Evolutionary conservation across 2,329 filamentous ascomycete species (phyloP).

Genomic region (Fusarium mundagurra): DNA sequence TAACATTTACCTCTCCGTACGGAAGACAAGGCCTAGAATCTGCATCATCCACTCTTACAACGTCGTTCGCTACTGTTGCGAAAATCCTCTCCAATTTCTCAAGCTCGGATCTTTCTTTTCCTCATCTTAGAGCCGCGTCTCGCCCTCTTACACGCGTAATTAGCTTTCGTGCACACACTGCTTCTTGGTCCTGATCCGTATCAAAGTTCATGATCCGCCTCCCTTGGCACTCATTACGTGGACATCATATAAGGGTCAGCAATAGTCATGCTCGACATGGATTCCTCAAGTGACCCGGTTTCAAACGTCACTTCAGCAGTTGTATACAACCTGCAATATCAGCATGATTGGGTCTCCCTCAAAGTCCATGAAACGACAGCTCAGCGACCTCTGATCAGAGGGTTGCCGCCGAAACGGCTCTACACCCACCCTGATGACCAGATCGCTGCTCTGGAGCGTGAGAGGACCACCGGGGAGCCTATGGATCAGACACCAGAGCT

Average conservation of each 20-base stretch:
- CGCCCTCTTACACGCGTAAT: constrained; percentile 3
- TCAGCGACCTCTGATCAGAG: constrained; percentile 72
- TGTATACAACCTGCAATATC: constrained; percentile 75
- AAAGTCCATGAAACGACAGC: constrained; percentile 60
- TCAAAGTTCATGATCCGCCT: neutral
- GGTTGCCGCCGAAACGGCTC: constrained; percentile 75
- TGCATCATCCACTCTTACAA: constrained; percentile 8
- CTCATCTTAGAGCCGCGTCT: neutral
- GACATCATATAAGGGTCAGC: neutral
- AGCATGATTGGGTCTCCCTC: constrained; percentile 78
- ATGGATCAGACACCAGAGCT: constrained; percentile 63
- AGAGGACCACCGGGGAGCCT: constrained; percentile 58
- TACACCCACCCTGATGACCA: constrained; percentile 88
- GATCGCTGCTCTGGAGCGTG: constrained; percentile 73
- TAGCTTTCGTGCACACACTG: neutral
- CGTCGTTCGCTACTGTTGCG: neutral
- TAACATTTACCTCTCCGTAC: constrained; percentile 10
- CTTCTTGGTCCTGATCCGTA: neutral
- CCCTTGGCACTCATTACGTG: constrained; percentile 6
- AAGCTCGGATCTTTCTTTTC: neutral
- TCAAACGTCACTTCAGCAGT: constrained; percentile 57
- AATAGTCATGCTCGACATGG: constrained; percentile 19
- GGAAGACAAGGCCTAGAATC: constrained; percentile 3
- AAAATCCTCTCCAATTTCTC: neutral
- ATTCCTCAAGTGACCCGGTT: constrained; percentile 22